Percentiles rank a stretch among this genome's conserved stretches.
phyloP scores from a whole-genome alignment of 2,329 filamentous ascomycete genomes.

The Fusarium beomiforme region DNA sequence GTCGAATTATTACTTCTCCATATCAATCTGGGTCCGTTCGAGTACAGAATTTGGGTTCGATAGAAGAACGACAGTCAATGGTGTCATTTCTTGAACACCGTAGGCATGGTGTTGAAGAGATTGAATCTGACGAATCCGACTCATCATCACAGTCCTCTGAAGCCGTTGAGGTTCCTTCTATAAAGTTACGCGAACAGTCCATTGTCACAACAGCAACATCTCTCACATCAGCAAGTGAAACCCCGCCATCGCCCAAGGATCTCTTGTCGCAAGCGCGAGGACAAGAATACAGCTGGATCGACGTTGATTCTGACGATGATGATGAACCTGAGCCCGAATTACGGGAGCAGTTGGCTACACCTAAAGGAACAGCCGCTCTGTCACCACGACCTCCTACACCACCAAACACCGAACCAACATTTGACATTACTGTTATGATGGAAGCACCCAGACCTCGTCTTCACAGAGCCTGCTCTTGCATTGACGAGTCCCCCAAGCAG shows the following conservation, averaged over 20 bases:
- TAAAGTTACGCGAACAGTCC: conserved; percentile 48
- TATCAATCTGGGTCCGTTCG: conserved; percentile 46
- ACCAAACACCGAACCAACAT: conserved; percentile 29
- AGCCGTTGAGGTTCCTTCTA: conserved; percentile 47
- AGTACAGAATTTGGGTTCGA: conserved; percentile 47
- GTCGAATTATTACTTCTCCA: conserved; percentile 39
- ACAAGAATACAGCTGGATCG: conserved; percentile 51
- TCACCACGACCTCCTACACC: conserved; percentile 48
- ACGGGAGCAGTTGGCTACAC: conserved; percentile 10
- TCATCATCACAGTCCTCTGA: conserved; percentile 46
- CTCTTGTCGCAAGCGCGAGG: conserved; percentile 29
- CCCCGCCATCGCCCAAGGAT: conserved; percentile 41
- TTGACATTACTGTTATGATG: conserved; percentile 32
- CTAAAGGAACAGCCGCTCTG: conserved; percentile 29
- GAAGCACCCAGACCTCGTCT: conserved; percentile 3
- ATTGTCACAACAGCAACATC: conserved; percentile 51
- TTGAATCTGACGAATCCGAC: conserved; percentile 48
- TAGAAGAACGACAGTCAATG: conserved; percentile 50
- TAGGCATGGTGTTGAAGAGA: conserved; percentile 31
- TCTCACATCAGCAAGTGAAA: conserved; percentile 45
- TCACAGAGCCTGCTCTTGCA: conserved; percentile 8
- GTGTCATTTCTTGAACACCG: conserved; percentile 48
- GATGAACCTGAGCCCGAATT: conserved; percentile 29
- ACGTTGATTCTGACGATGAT: conserved; percentile 48
- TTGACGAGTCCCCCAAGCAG: conserved; percentile 5